These are phyloP conservation scores for Fraxinus americana DNA, from an alignment of 257 asterid species.

Conservation along the genomic window DNA sequence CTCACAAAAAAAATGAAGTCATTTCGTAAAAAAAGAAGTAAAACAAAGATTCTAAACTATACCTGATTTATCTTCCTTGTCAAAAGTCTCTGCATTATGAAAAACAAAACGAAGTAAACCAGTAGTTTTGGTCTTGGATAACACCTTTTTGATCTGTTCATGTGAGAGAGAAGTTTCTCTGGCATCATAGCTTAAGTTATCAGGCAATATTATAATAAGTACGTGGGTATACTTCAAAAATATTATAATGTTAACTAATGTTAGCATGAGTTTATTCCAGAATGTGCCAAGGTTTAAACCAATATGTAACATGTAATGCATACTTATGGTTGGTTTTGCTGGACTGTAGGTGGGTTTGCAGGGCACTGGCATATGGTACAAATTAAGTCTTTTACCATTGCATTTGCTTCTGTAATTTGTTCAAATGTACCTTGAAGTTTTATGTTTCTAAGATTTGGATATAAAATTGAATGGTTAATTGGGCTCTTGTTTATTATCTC, in stretches of 20 bases:
- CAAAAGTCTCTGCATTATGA: conserved; percentile 98
- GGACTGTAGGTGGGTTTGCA: too few relatives aligned
- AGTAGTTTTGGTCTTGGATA: conserved; percentile 78
- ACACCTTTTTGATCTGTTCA: conserved; percentile 67
- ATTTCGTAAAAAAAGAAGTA: not conserved
- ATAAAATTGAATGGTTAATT: too few relatives aligned
- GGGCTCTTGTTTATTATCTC: too few relatives aligned
- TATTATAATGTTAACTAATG: conserved; percentile 5
- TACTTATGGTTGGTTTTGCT: too few relatives aligned
- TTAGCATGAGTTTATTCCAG: not conserved
- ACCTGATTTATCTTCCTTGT: conserved; percentile 62
- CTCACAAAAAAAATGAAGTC: conserved; percentile 1
- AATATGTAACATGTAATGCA: too few relatives aligned
- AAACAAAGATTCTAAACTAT: conserved; percentile 10
- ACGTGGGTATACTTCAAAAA: not conserved
- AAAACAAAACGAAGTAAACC: conserved; percentile 90
- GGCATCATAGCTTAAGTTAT: conserved; percentile 31
- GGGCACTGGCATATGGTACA: too few relatives aligned
- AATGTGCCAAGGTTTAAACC: not conserved
- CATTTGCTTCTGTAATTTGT: too few relatives aligned
- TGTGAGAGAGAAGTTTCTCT: conserved; percentile 48
- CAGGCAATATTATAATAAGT: conserved; percentile 1
- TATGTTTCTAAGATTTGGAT: too few relatives aligned
- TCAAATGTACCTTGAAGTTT: too few relatives aligned
- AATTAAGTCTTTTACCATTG: too few relatives aligned